A percentile compares a stretch with the other conserved stretches of the same genome.
These are phyloP conservation scores for Agrocybe praecox DNA, from an alignment of 768 basidiomycete species.

Conservation along the genomic window DNA sequence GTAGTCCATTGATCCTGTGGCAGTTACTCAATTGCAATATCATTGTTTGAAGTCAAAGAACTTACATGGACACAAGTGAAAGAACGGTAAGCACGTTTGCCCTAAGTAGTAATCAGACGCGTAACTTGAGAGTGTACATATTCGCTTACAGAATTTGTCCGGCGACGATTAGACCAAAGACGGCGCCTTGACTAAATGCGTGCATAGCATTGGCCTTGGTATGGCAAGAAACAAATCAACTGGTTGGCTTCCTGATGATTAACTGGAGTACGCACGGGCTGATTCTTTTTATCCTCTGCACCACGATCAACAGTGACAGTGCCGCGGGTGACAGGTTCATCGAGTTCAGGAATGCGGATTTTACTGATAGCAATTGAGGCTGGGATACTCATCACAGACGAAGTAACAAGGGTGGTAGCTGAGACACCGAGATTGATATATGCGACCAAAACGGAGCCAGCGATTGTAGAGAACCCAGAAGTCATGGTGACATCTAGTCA, in stretches of 20 bases:
- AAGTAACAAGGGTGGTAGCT: slow-evolving; percentile 79
- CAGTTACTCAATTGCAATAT: background rate
- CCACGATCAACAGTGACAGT: slow-evolving; percentile 80
- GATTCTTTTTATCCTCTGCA: slow-evolving; percentile 46
- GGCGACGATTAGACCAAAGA: slow-evolving; percentile 83
- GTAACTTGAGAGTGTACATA: background rate
- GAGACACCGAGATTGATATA: slow-evolving; percentile 82
- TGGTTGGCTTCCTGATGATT: background rate
- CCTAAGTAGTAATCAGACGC: slow-evolving; percentile 31
- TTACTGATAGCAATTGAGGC: slow-evolving; percentile 92
- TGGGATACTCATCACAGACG: slow-evolving; percentile 95
- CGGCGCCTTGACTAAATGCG: slow-evolving; percentile 83
- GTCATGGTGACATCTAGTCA: slow-evolving; percentile 74
- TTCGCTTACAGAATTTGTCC: slow-evolving; percentile 76
- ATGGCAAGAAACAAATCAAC: background rate
- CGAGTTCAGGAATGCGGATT: slow-evolving; percentile 78
- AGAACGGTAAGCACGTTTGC: slow-evolving; percentile 86
- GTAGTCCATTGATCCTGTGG: slow-evolving; percentile 71
- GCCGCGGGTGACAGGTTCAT: slow-evolving; percentile 85
- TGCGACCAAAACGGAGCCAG: slow-evolving; percentile 84
- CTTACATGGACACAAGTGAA: slow-evolving; percentile 68
- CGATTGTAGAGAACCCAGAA: slow-evolving; percentile 90
- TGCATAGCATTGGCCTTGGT: slow-evolving; percentile 77
- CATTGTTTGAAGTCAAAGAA: slow-evolving; percentile 4
- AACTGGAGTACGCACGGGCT: slow-evolving; percentile 43